Evolutionary conservation across 805 yeast genomes (phyloP).

Genomic region (Clavispora santaluciae): DNA sequence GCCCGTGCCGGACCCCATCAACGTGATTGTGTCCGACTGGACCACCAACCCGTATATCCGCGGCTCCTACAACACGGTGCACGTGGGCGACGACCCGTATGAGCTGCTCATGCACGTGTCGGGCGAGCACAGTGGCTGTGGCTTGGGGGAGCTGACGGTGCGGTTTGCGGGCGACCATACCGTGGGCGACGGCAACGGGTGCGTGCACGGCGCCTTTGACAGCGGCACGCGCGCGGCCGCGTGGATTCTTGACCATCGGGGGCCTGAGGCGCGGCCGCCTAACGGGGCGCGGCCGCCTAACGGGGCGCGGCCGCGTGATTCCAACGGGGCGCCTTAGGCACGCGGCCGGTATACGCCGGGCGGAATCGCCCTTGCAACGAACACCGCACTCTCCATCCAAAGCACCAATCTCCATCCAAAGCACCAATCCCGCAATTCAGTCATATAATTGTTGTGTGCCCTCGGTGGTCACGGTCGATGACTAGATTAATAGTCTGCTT

Average conservation of each 20-base stretch:
- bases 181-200: slow-evolving; percentile 79
- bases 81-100: slow-evolving; percentile 65
- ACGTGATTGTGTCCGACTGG: slow-evolving; percentile 61
- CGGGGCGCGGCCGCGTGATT: too few relatives aligned
- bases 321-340: too few relatives aligned
- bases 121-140: slow-evolving; percentile 30
- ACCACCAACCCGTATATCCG: slow-evolving; percentile 69
- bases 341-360: too few relatives aligned
- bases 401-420: too few relatives aligned
- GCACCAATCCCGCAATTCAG: too few relatives aligned
- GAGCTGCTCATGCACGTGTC: slow-evolving; percentile 57
- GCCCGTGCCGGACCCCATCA: slow-evolving; percentile 21
- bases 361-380: too few relatives aligned
- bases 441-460: too few relatives aligned
- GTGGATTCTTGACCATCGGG: slow-evolving; percentile 22
- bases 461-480: too few relatives aligned
- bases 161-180: slow-evolving; percentile 94
- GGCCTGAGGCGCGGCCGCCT: too few relatives aligned
- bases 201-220: slow-evolving; percentile 86
- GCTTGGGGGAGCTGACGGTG: slow-evolving; percentile 46
- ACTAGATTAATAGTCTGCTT: too few relatives aligned
- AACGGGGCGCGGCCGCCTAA: too few relatives aligned
- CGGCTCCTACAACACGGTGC: slow-evolving; percentile 78
- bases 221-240: slow-evolving; percentile 61
- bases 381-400: too few relatives aligned